Conservation (phyloP, 169 alveolate species). For the Eimeria falciformis region DNA sequence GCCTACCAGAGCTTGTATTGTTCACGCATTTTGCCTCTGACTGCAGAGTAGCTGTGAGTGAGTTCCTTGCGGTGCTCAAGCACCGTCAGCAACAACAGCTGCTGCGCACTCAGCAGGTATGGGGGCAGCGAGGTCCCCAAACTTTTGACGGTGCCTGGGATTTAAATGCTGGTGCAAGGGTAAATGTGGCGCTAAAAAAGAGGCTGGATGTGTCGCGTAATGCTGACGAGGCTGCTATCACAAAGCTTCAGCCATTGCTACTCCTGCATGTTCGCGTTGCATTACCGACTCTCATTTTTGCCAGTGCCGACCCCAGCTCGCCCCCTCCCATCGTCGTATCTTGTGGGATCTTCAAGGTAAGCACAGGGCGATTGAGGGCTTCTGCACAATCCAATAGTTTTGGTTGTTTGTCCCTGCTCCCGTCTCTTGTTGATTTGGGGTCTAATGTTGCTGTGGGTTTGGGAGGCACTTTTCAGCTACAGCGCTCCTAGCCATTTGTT, state of each 20-base stretch:
- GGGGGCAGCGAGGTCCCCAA: neutral
- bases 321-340: slow-evolving; percentile 42
- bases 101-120: slow-evolving; percentile 8
- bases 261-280: slow-evolving; percentile 26
- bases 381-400: neutral
- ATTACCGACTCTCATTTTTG: neutral
- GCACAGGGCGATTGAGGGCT: neutral
- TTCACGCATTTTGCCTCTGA: slow-evolving; percentile 12
- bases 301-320: neutral
- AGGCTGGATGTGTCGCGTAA: neutral
- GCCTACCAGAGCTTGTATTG: slow-evolving; percentile 24
- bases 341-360: slow-evolving; percentile 13
- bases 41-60: slow-evolving; percentile 13
- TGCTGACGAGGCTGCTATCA: neutral
- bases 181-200: neutral
- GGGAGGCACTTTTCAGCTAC: too few species aligned
- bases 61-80: slow-evolving; percentile 9
- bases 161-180: neutral
- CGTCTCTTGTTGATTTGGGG: too few species aligned
- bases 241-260: neutral
- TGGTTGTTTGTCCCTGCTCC: too few species aligned
- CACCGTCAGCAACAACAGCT: slow-evolving; percentile 38
- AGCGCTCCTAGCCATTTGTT: neutral
- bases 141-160: neutral
- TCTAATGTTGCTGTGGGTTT: too few species aligned